Evolutionary conservation across 2,329 filamentous ascomycete genomes (phyloP), one percentile per base, ranked within the genome.

Genomic region (Phialocephala sp.): DNA sequence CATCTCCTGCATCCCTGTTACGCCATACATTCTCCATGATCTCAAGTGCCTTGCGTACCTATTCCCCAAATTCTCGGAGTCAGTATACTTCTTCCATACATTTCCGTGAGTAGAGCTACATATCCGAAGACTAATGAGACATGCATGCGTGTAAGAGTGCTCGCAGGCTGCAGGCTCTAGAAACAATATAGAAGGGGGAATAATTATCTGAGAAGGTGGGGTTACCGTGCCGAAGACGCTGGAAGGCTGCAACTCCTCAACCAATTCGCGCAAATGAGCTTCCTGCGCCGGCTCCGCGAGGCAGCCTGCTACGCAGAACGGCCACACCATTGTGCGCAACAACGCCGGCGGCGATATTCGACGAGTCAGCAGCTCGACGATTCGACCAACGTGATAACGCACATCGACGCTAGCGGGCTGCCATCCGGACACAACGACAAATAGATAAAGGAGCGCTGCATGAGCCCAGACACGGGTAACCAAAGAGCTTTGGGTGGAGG

Each of bases 211-310:
- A n/a, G 27, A 32, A 32, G 27, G 27, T 32, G 27, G 3, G 27
- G 3, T 32, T 6, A 65, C 62, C 15, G 71, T 69, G 43, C 69
- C 68, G 35, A 80, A 83, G 72, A 82, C 55, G 15, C 64, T 65
- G 37, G 64, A 63, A 6, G 71, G 68, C 52, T 65, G 61, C 52
- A 73, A 62, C 12, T 47, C 63, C 39, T 69, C 62, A 5, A 68
- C 65, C 65, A 73, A 66, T 36, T 20, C 68, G 12, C 69, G 71
- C 1, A 72, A 65, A 45, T 60, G 59, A 43, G 43, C 32, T 68
- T 73, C 68, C 50, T 72, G 60, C 20, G 52, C 52, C 9, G 62
- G 64, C 58, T 69, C 64, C 2, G 70, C 68, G 18, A 73, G 66
- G 54, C 69, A 73, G 35, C 71, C 71, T 50, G 66, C 69, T 2